phyloP scores from a whole-genome alignment of 2,329 filamentous ascomycete genomes.

The Alternaria brassicae region DNA sequence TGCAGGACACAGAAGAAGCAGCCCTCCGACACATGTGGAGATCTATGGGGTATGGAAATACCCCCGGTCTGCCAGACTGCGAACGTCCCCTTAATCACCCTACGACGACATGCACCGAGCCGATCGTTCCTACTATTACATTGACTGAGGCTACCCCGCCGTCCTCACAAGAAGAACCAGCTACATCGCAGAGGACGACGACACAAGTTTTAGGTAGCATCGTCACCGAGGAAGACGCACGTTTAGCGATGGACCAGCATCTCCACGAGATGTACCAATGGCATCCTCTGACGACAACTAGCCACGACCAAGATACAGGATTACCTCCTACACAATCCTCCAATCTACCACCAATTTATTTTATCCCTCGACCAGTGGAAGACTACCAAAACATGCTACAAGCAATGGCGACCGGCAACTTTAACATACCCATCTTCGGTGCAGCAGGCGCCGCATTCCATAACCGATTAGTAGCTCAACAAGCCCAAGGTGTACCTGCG shows the following conservation, averaged over 20 bases:
- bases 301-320: neutral
- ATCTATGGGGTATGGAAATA: neutral
- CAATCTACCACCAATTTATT: neutral
- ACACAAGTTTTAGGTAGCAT: rapidly evolving
- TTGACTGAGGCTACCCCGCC: neutral
- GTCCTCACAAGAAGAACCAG: neutral
- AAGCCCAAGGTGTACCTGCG: neutral
- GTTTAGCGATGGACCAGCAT: neutral
- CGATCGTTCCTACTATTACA: neutral
- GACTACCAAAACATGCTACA: neutral
- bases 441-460: neutral
- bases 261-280: neutral
- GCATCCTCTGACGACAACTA: neutral
- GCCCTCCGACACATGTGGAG: neutral
- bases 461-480: neutral
- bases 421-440: neutral
- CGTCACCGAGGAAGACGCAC: neutral
- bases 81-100: neutral
- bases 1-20: neutral
- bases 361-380: neutral
- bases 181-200: neutral
- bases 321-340: neutral
- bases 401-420: neutral
- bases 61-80: neutral
- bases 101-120: neutral